Percentiles rank a stretch among this genome's conserved stretches.
Conservation (phyloP, 1,284 basidiomycete genomes). For the Phenoliferia sp. region DNA sequence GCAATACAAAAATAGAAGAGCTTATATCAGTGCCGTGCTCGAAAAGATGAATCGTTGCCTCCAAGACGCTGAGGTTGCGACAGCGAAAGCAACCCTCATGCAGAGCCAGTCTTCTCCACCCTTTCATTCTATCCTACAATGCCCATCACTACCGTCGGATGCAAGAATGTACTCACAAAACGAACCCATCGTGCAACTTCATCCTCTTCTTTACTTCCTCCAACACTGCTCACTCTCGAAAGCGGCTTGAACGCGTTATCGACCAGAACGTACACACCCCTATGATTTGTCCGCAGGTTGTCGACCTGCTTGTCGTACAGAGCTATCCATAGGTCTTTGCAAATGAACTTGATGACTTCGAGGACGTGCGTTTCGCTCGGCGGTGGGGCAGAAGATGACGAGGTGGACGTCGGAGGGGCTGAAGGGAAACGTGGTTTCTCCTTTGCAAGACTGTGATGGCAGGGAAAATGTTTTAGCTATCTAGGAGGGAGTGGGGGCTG, state of each 20-base stretch:
- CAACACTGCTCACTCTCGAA: conserved; percentile 7
- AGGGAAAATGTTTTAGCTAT: not conserved
- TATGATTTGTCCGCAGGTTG: conserved; percentile 38
- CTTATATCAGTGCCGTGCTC: not conserved
- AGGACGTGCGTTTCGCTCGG: conserved; percentile 21
- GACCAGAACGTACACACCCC: conserved; percentile 36
- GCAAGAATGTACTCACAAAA: conserved; percentile 6
- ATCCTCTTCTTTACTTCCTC: conserved; percentile 3
- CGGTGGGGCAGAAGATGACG: not conserved
- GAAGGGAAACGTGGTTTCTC: conserved; percentile 27
- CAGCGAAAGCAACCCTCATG: too few relatives aligned
- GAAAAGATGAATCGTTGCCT: not conserved
- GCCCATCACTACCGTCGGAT: not conserved
- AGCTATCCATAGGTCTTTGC: conserved; percentile 36
- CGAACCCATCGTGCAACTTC: conserved; percentile 10
- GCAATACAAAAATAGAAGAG: not conserved
- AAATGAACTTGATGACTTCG: conserved; percentile 38
- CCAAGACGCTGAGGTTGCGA: not conserved
- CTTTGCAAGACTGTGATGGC: conserved; percentile 13
- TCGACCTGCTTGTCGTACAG: conserved; percentile 38
- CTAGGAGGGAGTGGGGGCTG: not conserved
- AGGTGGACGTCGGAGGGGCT: conserved; percentile 1
- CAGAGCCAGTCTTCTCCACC: not conserved
- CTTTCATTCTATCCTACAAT: not conserved
- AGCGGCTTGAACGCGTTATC: conserved; percentile 28